phyloP scores from a whole-genome alignment of 768 basidiomycete species.

The Russula foetens region DNA sequence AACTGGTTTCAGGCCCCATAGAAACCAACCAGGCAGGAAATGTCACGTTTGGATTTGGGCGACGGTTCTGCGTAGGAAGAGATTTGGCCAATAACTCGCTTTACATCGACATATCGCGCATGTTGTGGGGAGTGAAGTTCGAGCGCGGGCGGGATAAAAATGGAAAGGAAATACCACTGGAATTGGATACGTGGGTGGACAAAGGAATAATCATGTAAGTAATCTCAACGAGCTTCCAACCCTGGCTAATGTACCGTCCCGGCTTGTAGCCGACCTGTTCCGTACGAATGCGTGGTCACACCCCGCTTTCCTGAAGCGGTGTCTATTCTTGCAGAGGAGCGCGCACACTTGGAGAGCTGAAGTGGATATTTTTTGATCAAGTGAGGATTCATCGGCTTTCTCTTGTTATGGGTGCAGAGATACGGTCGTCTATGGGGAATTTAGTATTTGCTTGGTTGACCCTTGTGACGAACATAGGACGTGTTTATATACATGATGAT shows the following conservation, averaged over 20 bases:
- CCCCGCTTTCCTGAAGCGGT: conserved; percentile 11
- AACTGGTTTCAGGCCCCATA: too few species aligned
- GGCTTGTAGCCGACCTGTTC: conserved; percentile 2
- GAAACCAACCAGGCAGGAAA: too few species aligned
- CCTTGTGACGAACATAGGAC: too few species aligned
- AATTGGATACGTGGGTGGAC: too few species aligned
- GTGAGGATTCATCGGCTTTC: too few species aligned
- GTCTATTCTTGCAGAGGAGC: background rate
- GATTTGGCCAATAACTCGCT: conserved; percentile 16
- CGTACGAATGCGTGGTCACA: conserved; percentile 17
- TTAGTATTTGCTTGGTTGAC: too few species aligned
- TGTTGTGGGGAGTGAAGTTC: conserved; percentile 18
- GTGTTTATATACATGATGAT: too few species aligned
- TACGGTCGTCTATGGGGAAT: too few species aligned
- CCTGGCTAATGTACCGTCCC: background rate
- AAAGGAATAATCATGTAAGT: background rate
- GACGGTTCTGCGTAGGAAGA: conserved; percentile 17
- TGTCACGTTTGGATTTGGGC: conserved; percentile 6
- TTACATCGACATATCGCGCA: conserved; percentile 11
- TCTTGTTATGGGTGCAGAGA: too few species aligned
- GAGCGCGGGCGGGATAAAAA: conserved; percentile 1
- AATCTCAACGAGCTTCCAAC: background rate
- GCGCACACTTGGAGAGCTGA: background rate
- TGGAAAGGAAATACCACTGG: conserved; percentile 3
- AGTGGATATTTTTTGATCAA: too few species aligned